Evolutionary conservation across 1,139 yeast species (phyloP), one percentile per base, ranked within the genome.

Genomic region (Candida tunisiensis): DNA sequence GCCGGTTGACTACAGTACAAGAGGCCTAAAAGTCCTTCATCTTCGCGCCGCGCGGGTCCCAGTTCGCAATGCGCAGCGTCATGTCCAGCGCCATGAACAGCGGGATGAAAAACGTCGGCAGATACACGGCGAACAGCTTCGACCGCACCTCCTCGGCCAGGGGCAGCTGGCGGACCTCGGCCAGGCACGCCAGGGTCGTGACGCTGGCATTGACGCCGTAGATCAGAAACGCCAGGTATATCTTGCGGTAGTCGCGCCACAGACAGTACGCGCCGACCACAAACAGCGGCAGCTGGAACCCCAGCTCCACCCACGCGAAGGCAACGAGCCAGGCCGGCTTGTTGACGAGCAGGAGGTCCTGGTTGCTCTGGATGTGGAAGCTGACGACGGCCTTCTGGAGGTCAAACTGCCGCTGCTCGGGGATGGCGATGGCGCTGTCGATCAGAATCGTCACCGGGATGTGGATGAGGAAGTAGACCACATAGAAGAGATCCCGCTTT

Each of bases 201-300:
- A 74, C 59, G 8, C 71, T 55, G 0, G 93, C 93, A 44, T 77
- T 80, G 42, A 77, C 66, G 4, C 82, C 91, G 45, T 80, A 80
- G 9, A 74, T 45, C n/a, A 72, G 49, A 39, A 69, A 50, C 46
- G 59, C 60, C 9, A 69, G 60, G 41, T 65, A 69, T 10, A 65
- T 51, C 15, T 49, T 44, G 23, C 48, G 44, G 25, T 42, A 30
- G 10, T 31, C 30, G 15, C 11, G 35, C 24, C 34, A 32, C 15
- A 40, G 31, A 15, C 35, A 38, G 16, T 17, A 7, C 8, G 51
- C 47, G 1, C 57, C 74, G 30, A 55, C 45, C 28, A 74, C 44
- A 48, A 85, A 85, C 17, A 77, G 57, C 0, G 96, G 96, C 28
- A 77, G 50, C 51, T 85, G 96, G 41, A 77, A 63, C 3, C 70